Evolutionary conservation across 805 yeast species (phyloP), one percentile per base, ranked within the genome.

Genomic region (Komagataella populi): DNA sequence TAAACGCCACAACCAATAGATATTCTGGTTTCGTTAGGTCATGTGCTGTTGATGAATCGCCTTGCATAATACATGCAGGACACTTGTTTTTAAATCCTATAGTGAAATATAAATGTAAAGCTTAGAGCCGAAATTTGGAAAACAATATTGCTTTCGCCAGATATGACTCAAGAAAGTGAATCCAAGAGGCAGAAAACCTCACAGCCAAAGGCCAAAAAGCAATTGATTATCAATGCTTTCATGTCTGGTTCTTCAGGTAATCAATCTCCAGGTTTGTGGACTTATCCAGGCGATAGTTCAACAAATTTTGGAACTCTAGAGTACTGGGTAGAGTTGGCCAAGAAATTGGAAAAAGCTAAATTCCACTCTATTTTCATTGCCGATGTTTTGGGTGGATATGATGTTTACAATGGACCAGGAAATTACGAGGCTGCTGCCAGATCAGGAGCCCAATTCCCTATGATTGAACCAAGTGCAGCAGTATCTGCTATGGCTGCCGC

Each of bases 401-500:
- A 52, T 18, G 54, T 52, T 12, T 52, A 52, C 24, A 50, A 50
- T 18, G 54, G 54, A 7, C 51, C 54, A 5, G 45, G 54, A 44
- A 46, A 46, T 24, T 50, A 30, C 39, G 14, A 14, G 6, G 39
- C 54, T 20, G 54, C 54, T 20, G 51, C 51, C 20, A 52, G 50
- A 30, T 50, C 51, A 22, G 55, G 53, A 16, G 49, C 51, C 14
- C 53, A 53, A 23, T 53, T 53, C 17, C 55, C 53, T 6, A 53
- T 53, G 17, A 51, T 53, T 54, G 48, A 51, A 52, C 23, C 60
- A 58, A 59, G 64, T 47, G 62, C 66, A 6, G 60, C 64, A n/a
- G 63, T 70, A 3, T 55, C 67, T 8, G 72, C 71, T 3, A 68
- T 72, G 67, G 30, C 49, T 53, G 61, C 18, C 60, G 68, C 22